Percentiles rank a stretch among this genome's conserved stretches.
These are phyloP conservation scores for Flaveria brownii DNA, from an alignment of 129 eudicot genomes.

Conservation along the genomic window DNA sequence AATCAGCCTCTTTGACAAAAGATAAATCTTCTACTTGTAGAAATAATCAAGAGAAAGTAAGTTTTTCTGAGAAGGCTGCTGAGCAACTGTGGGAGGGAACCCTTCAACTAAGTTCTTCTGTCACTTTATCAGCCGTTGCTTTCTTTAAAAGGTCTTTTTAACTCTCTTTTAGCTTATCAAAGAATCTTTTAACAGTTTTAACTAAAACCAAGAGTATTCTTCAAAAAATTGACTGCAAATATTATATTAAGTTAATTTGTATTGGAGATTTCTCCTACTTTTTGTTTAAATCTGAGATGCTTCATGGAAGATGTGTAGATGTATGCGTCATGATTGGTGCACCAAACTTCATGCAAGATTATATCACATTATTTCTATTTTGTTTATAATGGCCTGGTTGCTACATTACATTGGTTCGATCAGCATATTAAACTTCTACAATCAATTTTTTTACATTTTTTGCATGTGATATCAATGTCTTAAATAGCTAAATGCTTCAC, in stretches of 20 bases:
- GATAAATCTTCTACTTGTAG: slow-evolving; percentile 23
- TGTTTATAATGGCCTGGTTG: slow-evolving; percentile 18
- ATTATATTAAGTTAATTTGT: not conserved
- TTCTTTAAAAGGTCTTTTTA: slow-evolving; percentile 65
- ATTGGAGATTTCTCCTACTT: slow-evolving; percentile 14
- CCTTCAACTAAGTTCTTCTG: slow-evolving; percentile 66
- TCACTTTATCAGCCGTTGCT: slow-evolving; percentile 57
- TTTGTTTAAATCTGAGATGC: slow-evolving; percentile 10
- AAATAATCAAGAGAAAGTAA: slow-evolving; percentile 20
- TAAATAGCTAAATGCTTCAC: slow-evolving; percentile 9
- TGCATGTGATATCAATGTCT: slow-evolving; percentile 19
- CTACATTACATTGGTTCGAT: not conserved
- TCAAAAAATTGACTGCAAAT: not conserved
- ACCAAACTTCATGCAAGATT: slow-evolving; percentile 2
- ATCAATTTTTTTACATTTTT: slow-evolving; percentile 15
- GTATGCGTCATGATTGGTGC: not conserved
- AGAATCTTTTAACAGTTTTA: slow-evolving; percentile 25
- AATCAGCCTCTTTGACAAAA: slow-evolving; percentile 9
- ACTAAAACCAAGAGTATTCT: slow-evolving; percentile 24
- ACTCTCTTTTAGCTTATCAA: slow-evolving; percentile 19
- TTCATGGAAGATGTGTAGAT: not conserved
- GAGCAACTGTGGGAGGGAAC: slow-evolving; percentile 77
- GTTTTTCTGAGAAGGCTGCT: slow-evolving; percentile 28
- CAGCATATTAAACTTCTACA: slow-evolving; percentile 3
- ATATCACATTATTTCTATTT: not conserved